phyloP scores from a whole-genome alignment of 805 yeast genomes.

The Teunomyces kruisii region DNA sequence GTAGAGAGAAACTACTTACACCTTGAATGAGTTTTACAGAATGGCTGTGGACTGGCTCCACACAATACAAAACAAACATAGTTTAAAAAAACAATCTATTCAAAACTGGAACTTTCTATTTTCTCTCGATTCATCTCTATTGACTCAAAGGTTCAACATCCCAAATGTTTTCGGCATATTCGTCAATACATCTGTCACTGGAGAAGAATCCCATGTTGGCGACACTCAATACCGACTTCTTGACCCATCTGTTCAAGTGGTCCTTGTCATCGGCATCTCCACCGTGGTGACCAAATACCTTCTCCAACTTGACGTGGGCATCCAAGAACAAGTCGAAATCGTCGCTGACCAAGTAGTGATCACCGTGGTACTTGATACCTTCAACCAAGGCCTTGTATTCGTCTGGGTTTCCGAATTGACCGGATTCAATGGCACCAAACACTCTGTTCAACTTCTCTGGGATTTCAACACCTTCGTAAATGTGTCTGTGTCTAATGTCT shows the following conservation, averaged over 20 bases:
- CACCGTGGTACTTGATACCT: slow-evolving; percentile 71
- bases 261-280: slow-evolving; percentile 46
- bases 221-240: slow-evolving; percentile 72
- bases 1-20: too few relatives aligned
- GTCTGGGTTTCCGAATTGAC: slow-evolving; percentile 67
- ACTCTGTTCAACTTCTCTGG: slow-evolving; percentile 64
- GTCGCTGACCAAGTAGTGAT: slow-evolving; percentile 81
- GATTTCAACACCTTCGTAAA: slow-evolving; percentile 55
- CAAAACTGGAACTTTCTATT: not conserved
- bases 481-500: slow-evolving; percentile 74
- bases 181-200: slow-evolving; percentile 87
- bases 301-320: slow-evolving; percentile 76
- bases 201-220: slow-evolving; percentile 94
- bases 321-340: slow-evolving; percentile 86
- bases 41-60: too few relatives aligned
- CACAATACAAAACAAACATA: too few relatives aligned
- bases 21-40: too few relatives aligned
- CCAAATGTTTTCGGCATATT: slow-evolving; percentile 92
- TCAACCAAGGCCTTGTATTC: slow-evolving; percentile 71
- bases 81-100: slow-evolving; percentile 1
- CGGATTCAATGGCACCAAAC: slow-evolving; percentile 63
- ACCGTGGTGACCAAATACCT: slow-evolving; percentile 54
- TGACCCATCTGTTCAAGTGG: slow-evolving; percentile 67
- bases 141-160: slow-evolving; percentile 69
- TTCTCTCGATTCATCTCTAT: slow-evolving; percentile 9